Conservation (phyloP, 1,284 basidiomycete species). For the Puccinia polysora region DNA sequence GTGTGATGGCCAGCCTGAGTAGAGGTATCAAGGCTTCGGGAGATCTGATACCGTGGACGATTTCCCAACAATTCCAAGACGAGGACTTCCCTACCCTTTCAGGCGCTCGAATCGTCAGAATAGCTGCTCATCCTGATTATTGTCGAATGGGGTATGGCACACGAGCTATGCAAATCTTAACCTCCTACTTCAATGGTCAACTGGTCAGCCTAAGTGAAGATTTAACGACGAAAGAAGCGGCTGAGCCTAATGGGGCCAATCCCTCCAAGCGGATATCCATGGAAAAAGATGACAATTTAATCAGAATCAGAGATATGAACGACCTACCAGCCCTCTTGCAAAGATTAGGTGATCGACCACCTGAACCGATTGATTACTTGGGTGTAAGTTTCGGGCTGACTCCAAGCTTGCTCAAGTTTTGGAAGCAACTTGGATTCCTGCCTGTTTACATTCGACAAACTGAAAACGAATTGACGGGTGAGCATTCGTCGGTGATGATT, state of each 20-base stretch:
- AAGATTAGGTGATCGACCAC: conserved; percentile 80
- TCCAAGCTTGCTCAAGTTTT: conserved; percentile 82
- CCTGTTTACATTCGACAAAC: conserved; percentile 93
- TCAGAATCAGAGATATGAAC: conserved; percentile 67
- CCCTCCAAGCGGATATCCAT: background rate
- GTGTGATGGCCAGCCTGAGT: conserved; percentile 77
- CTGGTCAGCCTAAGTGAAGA: conserved; percentile 81
- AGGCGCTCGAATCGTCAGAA: conserved; percentile 84
- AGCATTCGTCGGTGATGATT: conserved; percentile 93
- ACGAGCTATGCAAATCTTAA: conserved; percentile 79
- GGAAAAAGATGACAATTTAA: conserved; percentile 49
- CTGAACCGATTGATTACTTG: conserved; percentile 86
- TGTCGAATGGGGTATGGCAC: conserved; percentile 94
- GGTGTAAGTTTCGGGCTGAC: conserved; percentile 96
- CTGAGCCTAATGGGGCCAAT: background rate
- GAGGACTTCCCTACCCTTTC: conserved; percentile 85
- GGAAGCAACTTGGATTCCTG: conserved; percentile 87
- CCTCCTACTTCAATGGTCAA: conserved; percentile 87
- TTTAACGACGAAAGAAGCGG: background rate
- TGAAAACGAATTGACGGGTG: conserved; percentile 88
- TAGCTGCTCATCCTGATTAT: conserved; percentile 97
- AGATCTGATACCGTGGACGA: conserved; percentile 96
- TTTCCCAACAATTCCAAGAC: conserved; percentile 88
- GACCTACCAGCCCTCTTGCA: conserved; percentile 91
- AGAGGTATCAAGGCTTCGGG: conserved; percentile 78